Evolutionary conservation across 306 rosid genomes (phyloP), one percentile per base, ranked within the genome.

Genomic region (Bauhinia variegata): DNA sequence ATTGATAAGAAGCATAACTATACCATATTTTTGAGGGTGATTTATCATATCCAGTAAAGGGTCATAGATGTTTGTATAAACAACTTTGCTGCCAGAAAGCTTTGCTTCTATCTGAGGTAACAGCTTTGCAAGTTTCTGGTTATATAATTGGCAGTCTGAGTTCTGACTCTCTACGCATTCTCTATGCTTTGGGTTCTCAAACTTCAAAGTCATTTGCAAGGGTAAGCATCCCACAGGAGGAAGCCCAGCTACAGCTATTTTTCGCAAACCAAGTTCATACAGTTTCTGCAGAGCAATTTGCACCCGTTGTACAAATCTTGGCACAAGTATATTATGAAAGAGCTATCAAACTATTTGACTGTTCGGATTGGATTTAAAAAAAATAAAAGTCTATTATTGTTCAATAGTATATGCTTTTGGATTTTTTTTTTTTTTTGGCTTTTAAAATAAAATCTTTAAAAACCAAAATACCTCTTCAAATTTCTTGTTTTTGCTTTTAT

Each of bases 181-280:
- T 28, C 85, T 62, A 33, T 65, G 66, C 15, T 49, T 56, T 18
- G 55, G 64, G 36, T 4, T 2, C 42, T 16, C 32, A 14, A 16
- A 54, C 13, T 74, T 75, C 46, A 41, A 6, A 36, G 86, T 79
- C 48, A 86, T 75, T 78, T 91, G 96, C 69, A 80, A 9, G 13
- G 96, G 95, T 8, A 88, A 47, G 78, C 96, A 88, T 16, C 97
- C 96, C 17, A 85, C 58, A 4, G 95, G 71, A 69, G 89, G 84
- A 67, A 88, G 80, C 59, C 96, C 91, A 4, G 65, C n/a, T 2
- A 86, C 58, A 2, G 53, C 60, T n/a, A 86, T 72, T 10, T 74
- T 81, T 50, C 86, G 84, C 53, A 89, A 86, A 63, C 95, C 97
- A 30, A 75, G 82, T 6, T 80, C 60, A 32, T 86, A 80, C 2